Conservation (phyloP, 305 asterid species). For the Fraxinus platypoda region DNA sequence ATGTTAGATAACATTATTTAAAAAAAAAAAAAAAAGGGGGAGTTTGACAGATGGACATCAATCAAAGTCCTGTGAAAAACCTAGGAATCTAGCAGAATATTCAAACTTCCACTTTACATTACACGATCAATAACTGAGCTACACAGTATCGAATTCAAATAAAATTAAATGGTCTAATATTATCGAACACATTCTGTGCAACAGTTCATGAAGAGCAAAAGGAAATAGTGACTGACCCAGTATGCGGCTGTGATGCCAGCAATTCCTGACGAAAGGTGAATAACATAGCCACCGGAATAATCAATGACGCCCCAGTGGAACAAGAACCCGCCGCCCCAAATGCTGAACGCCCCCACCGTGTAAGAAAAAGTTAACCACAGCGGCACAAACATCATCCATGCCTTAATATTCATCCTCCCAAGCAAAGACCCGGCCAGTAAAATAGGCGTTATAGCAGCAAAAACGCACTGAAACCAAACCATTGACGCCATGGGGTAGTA, state of each 20-base stretch:
- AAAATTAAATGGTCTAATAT: too few relatives aligned
- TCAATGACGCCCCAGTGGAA: constrained; percentile 70
- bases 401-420: constrained; percentile 64
- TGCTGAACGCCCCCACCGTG: constrained; percentile 62
- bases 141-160: too few relatives aligned
- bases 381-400: constrained; percentile 75
- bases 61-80: background rate
- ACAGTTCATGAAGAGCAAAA: too few relatives aligned
- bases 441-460: constrained; percentile 48
- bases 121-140: too few relatives aligned
- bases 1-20: too few relatives aligned
- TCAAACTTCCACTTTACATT: too few relatives aligned
- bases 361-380: constrained; percentile 61
- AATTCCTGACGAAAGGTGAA: constrained; percentile 69
- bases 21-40: background rate
- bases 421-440: constrained; percentile 53
- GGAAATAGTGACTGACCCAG: constrained; percentile 36
- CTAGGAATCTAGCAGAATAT: constrained; percentile 1
- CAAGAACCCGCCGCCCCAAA: constrained; percentile 71
- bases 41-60: background rate
- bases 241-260: constrained; percentile 65
- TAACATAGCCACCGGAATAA: constrained; percentile 63
- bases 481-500: constrained; percentile 60
- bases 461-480: constrained; percentile 69
- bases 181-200: too few relatives aligned